Evolutionary conservation across 805 yeast species (phyloP).

Genomic region (Lachancea meyersii): DNA sequence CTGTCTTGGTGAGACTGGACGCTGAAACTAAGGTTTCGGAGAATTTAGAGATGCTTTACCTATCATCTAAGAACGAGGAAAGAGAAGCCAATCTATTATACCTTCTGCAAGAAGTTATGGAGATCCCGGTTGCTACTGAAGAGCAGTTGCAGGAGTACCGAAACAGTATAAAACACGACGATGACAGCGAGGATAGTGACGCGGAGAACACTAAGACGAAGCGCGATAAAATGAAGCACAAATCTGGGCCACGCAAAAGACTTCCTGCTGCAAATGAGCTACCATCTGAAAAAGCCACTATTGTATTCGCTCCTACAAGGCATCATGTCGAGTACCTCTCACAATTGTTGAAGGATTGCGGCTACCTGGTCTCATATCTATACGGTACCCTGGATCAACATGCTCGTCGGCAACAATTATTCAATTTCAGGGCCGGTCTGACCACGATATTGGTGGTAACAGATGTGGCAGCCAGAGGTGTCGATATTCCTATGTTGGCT

Average conservation of each 20-base stretch:
- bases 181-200: constrained; percentile 44
- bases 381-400: constrained; percentile 94
- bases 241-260: constrained; percentile 44
- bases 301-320: constrained; percentile 91
- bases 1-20: constrained; percentile 87
- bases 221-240: constrained; percentile 34
- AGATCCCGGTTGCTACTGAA: constrained; percentile 71
- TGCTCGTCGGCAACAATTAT: constrained; percentile 85
- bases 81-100: constrained; percentile 80
- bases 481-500: constrained; percentile 78
- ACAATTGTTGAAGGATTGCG: constrained; percentile 61
- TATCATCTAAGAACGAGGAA: constrained; percentile 75
- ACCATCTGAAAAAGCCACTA: constrained; percentile 82
- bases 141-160: constrained; percentile 43
- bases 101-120: constrained; percentile 75
- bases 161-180: constrained; percentile 44
- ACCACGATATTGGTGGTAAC: constrained; percentile 90
- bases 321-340: constrained; percentile 95
- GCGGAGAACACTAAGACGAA: constrained; percentile 42
- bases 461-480: constrained; percentile 98
- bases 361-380: constrained; percentile 81
- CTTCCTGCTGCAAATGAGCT: constrained; percentile 75
- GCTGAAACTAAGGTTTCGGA: constrained; percentile 89
- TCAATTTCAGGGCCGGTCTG: constrained; percentile 77
- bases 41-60: constrained; percentile 81